phyloP scores from a whole-genome alignment of 352 stramenopile genomes.

The Globisporangium carolinianum region DNA sequence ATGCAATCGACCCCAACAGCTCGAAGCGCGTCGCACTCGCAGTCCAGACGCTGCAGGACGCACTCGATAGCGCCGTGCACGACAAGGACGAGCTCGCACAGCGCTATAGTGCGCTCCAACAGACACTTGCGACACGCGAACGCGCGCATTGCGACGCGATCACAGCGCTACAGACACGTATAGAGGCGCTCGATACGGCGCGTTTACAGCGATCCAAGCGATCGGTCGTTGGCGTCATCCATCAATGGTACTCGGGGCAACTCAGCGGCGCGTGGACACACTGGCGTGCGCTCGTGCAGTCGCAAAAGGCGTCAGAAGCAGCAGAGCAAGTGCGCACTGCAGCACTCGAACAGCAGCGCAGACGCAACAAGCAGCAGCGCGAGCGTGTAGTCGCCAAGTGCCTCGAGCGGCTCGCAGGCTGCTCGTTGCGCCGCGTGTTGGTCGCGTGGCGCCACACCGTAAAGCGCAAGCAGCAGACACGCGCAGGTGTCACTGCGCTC shows the following conservation, averaged over 20 bases:
- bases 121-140: constrained; percentile 28
- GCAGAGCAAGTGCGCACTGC: constrained; percentile 6
- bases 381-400: background rate
- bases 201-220: constrained; percentile 18
- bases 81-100: constrained; percentile 66
- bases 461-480: background rate
- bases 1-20: constrained; percentile 48
- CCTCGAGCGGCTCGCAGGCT: too few species aligned
- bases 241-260: constrained; percentile 25
- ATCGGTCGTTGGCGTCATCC: constrained; percentile 17
- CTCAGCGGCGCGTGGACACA: constrained; percentile 31
- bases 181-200: constrained; percentile 14
- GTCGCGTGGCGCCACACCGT: constrained; percentile 1
- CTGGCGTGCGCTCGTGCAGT: constrained; percentile 15
- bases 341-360: constrained; percentile 3
- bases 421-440: background rate
- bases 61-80: constrained; percentile 43
- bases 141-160: constrained; percentile 17
- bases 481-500: background rate
- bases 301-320: too few species aligned
- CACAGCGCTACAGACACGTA: constrained; percentile 14
- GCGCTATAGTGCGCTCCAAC: constrained; percentile 28
- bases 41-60: constrained; percentile 42
- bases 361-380: background rate
- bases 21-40: constrained; percentile 42